These are phyloP conservation scores for Lodderomyces orthopsilosis DNA, from an alignment of 1,139 yeast genomes.

Conservation along the genomic window DNA sequence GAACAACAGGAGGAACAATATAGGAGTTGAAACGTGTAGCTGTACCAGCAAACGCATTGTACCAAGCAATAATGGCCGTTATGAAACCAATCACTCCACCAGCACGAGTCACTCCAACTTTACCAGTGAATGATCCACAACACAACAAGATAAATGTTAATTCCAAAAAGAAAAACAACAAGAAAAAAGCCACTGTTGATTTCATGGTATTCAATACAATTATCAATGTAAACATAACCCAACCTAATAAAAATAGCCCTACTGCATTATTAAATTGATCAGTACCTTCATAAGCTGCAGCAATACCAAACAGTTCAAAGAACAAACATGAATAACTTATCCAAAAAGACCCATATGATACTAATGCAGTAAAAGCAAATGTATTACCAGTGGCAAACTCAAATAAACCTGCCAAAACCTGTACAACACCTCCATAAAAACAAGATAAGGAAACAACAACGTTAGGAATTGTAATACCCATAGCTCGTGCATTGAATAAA, in stretches of 20 bases:
- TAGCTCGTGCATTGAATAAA: conserved; percentile 40
- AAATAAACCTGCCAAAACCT: conserved; percentile 52
- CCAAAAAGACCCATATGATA: conserved; percentile 47
- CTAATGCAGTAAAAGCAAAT: conserved; percentile 42
- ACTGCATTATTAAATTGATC: conserved; percentile 50
- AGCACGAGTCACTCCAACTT: conserved; percentile 50
- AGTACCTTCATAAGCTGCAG: conserved; percentile 45
- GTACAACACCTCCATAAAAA: conserved; percentile 49
- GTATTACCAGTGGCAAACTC: conserved; percentile 42
- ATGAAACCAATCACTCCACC: conserved; percentile 70
- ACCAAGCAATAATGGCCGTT: conserved; percentile 62
- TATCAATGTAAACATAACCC: conserved; percentile 62
- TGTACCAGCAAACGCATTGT: conserved; percentile 39
- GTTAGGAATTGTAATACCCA: conserved; percentile 36
- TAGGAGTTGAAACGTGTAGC: conserved; percentile 27
- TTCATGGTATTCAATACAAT: conserved; percentile 58
- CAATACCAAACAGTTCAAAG: conserved; percentile 54
- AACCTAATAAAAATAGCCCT: conserved; percentile 60
- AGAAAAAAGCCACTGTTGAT: conserved; percentile 60
- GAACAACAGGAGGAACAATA: conserved; percentile 31
- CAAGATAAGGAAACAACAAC: conserved; percentile 43
- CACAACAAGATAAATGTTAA: conserved; percentile 56
- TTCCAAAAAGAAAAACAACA: conserved; percentile 52
- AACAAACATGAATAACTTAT: conserved; percentile 66
- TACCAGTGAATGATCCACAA: conserved; percentile 54